Percentiles rank a stretch among this genome's conserved stretches.
These are phyloP conservation scores for Mycosarcoma mackinlayi DNA, from an alignment of 1,284 basidiomycete genomes.

Conservation along the genomic window DNA sequence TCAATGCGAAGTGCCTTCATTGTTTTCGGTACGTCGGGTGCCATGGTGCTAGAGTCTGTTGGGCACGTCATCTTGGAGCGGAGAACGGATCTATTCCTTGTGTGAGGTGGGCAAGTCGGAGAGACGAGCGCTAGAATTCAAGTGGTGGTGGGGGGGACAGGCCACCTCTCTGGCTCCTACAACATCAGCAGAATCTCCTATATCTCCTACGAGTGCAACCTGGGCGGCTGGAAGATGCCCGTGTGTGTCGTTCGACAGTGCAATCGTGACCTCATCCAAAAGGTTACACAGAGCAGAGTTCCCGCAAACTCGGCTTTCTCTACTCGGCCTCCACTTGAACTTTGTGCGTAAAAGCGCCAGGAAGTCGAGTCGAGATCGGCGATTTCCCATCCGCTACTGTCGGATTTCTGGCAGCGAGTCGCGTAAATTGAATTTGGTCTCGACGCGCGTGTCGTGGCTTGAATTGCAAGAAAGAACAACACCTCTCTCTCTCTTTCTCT, in stretches of 20 bases:
- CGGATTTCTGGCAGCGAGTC: background rate
- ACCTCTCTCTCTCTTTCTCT: background rate
- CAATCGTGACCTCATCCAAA: too few species aligned
- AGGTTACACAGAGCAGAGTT: too few species aligned
- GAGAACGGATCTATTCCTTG: too few species aligned
- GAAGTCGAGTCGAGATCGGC: too few species aligned
- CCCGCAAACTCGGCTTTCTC: too few species aligned
- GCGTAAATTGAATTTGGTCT: constrained; percentile 23
- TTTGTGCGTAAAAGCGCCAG: background rate
- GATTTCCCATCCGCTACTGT: too few species aligned
- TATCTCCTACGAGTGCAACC: too few species aligned
- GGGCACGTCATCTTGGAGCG: constrained; percentile 1
- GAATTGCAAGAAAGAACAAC: constrained; percentile 15
- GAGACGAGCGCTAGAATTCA: too few species aligned
- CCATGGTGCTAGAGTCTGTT: constrained; percentile 3
- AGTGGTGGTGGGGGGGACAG: too few species aligned
- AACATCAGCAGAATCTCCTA: too few species aligned
- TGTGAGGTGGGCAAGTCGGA: background rate
- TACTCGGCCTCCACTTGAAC: constrained; percentile 2
- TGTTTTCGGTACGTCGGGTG: constrained; percentile 11
- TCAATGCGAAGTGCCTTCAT: constrained; percentile 36
- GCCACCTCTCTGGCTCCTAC: too few species aligned
- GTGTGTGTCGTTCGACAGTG: constrained; percentile 9
- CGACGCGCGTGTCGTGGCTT: constrained; percentile 7
- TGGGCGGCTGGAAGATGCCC: too few species aligned